Evolutionary conservation across 2,329 filamentous ascomycete genomes (phyloP).

Genomic region (Leptosphaerulina australis): DNA sequence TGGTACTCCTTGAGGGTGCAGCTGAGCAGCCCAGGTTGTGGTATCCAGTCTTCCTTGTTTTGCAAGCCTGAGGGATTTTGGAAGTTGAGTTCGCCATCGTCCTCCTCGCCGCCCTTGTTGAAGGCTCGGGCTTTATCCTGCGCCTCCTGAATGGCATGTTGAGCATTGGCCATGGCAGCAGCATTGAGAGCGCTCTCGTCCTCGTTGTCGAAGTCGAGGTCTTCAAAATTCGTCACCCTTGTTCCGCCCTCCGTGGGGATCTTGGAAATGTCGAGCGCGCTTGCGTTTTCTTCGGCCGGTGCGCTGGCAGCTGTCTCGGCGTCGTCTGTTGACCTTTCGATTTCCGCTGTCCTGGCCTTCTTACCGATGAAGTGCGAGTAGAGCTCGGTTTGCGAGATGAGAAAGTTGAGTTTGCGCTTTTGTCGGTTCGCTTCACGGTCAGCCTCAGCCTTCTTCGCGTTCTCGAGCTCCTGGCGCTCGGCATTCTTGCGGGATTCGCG

Average conservation of each 20-base stretch:
- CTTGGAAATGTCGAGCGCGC: constrained; percentile 56
- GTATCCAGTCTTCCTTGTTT: constrained; percentile 77
- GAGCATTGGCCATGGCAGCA: constrained; percentile 92
- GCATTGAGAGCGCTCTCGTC: constrained; percentile 81
- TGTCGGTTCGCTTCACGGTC: constrained; percentile 97
- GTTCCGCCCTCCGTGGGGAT: constrained; percentile 58
- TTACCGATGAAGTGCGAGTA: constrained; percentile 99
- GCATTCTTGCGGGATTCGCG: constrained; percentile 92
- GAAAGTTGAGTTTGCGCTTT: constrained; percentile 98
- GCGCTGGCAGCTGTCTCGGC: constrained; percentile 59
- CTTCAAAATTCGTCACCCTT: constrained; percentile 92
- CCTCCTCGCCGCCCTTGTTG: constrained; percentile 66
- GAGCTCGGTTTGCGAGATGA: constrained; percentile 97
- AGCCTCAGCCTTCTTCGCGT: constrained; percentile 93
- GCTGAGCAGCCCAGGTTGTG: constrained; percentile 91
- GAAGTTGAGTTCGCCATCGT: constrained; percentile 99
- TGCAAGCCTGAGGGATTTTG: constrained; percentile 96
- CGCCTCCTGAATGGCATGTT: constrained; percentile 92
- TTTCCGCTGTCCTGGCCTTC: constrained; percentile 97
- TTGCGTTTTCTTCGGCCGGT: constrained; percentile 44
- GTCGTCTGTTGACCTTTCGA: constrained; percentile 87
- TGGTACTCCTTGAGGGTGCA: constrained; percentile 98
- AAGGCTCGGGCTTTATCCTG: constrained; percentile 92
- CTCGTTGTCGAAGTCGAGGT: constrained; percentile 93
- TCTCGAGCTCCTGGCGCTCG: constrained; percentile 94